Percentiles rank a stretch among this genome's conserved stretches.
Evolutionary conservation across 176 grass and related monocot genomes (phyloP).

Genomic region (Phoenix dactylifera): DNA sequence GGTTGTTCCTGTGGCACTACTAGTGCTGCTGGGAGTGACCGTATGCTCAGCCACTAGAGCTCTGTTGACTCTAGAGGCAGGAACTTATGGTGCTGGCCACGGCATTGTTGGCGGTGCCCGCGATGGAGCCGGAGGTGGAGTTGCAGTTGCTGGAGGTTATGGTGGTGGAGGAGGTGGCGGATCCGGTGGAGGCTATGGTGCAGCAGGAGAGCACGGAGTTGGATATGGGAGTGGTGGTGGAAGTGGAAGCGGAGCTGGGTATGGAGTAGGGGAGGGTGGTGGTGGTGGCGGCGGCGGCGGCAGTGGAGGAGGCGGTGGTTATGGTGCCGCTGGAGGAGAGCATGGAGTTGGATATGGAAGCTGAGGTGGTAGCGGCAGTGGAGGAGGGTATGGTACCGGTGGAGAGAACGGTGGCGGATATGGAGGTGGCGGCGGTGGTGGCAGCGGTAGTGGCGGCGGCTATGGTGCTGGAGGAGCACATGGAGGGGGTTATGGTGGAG

Average conservation of each 20-base stretch:
- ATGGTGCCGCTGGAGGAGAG: too few species aligned
- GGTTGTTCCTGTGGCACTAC: slow-evolving; percentile 9
- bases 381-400: background rate
- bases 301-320: too few species aligned
- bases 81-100: slow-evolving; percentile 8
- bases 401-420: background rate
- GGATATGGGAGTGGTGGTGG: too few species aligned
- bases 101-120: background rate
- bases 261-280: too few species aligned
- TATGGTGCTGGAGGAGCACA: slow-evolving; percentile 3
- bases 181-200: too few species aligned
- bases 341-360: background rate
- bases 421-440: background rate
- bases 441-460: background rate
- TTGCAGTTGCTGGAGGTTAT: slow-evolving; percentile 3
- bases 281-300: too few species aligned
- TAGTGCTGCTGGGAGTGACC: slow-evolving; percentile 23
- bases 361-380: background rate
- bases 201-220: too few species aligned
- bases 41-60: slow-evolving; percentile 27
- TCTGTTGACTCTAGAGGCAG: slow-evolving; percentile 7
- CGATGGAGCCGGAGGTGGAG: slow-evolving; percentile 1
- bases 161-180: background rate
- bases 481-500: background rate
- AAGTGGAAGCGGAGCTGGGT: too few species aligned